Evolutionary conservation across 805 yeast species (phyloP).

Genomic region (Metschnikowia orientalis): DNA sequence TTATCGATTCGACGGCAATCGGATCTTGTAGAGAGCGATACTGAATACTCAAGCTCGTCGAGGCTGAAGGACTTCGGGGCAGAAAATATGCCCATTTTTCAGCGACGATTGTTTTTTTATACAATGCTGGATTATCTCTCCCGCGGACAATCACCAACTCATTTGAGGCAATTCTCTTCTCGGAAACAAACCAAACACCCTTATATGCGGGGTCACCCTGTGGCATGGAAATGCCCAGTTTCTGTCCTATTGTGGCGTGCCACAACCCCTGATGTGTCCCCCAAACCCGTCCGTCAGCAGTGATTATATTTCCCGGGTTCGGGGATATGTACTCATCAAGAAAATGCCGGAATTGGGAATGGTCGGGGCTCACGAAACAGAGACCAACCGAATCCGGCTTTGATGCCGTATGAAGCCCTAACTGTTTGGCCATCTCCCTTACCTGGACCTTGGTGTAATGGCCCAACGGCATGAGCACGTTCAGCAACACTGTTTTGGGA

Average conservation of each 20-base stretch:
- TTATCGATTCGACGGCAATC: conserved; percentile 25
- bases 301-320: conserved; percentile 74
- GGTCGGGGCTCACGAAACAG: conserved; percentile 75
- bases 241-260: conserved; percentile 95
- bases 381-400: conserved; percentile 94
- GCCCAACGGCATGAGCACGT: conserved; percentile 76
- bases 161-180: conserved; percentile 58
- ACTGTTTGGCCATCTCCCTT: conserved; percentile 56
- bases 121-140: conserved; percentile 53
- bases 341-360: conserved; percentile 64
- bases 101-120: conserved; percentile 39
- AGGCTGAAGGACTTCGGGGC: background rate
- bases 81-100: conserved; percentile 48
- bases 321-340: conserved; percentile 69
- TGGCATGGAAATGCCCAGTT: conserved; percentile 75
- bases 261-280: conserved; percentile 85
- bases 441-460: conserved; percentile 71
- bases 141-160: conserved; percentile 80
- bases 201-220: conserved; percentile 73
- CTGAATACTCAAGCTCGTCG: conserved; percentile 45
- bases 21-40: conserved; percentile 71
- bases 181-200: conserved; percentile 87
- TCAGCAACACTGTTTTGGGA: conserved; percentile 37
- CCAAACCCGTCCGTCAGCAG: conserved; percentile 68
- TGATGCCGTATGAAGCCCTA: conserved; percentile 55